Conservation (phyloP, 495 filamentous ascomycete species). For the Parmelia sp. region DNA sequence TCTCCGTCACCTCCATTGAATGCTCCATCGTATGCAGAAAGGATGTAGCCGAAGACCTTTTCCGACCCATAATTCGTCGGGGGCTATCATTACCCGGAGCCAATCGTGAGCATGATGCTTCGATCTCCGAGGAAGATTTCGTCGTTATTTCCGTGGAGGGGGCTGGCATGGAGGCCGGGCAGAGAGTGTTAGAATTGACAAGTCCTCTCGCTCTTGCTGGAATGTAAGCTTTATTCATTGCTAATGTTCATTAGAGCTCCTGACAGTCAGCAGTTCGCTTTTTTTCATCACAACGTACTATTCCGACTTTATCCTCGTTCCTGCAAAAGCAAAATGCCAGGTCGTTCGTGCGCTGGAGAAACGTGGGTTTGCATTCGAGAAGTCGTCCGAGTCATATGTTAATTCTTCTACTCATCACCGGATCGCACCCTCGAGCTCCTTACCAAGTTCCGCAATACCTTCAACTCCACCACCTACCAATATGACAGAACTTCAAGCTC, state of each 20-base stretch:
- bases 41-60: constrained; percentile 62
- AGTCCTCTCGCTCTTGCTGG: constrained; percentile 85
- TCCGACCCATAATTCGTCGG: constrained; percentile 59
- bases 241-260: constrained; percentile 3
- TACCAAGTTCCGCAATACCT: constrained; percentile 44
- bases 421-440: constrained; percentile 43
- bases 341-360: constrained; percentile 73
- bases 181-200: constrained; percentile 85
- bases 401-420: constrained; percentile 44
- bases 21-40: constrained; percentile 87
- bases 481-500: constrained; percentile 68
- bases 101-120: constrained; percentile 19
- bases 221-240: constrained; percentile 51
- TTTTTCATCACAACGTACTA: constrained; percentile 99
- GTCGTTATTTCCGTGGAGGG: constrained; percentile 83
- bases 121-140: constrained; percentile 75
- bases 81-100: constrained; percentile 35
- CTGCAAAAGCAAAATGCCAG: constrained; percentile 58
- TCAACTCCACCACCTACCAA: constrained; percentile 71
- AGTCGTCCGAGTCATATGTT: constrained; percentile 62
- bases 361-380: constrained; percentile 78
- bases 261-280: constrained; percentile 55
- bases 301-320: constrained; percentile 92
- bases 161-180: constrained; percentile 86
- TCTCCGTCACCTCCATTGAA: constrained; percentile 86